Evolutionary conservation across 148 eudicot genomes (phyloP), one percentile per base, ranked within the genome.

Genomic region (Rhododendron ferrugineum): DNA sequence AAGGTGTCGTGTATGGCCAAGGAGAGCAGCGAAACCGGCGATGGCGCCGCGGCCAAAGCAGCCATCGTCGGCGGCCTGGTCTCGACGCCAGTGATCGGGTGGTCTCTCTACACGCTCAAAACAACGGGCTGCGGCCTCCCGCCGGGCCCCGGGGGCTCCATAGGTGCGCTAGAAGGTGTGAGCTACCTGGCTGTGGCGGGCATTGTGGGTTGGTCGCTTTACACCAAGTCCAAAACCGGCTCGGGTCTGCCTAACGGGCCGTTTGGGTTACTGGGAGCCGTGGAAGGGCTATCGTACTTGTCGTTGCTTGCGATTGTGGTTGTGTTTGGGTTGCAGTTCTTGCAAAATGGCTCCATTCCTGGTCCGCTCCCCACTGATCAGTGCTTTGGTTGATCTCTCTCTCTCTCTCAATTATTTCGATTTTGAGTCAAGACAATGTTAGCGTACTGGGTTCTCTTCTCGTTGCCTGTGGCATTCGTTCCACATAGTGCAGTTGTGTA

Each of bases 121-220:
- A 95, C 96, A 3, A 97, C 99, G 0, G 99, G 99, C n/a, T 97
- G 99, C 46, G 99, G 99, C 26, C 94, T 97, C 7, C 99, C 99
- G 8, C 99, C 99, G 0, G 98, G 99, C 2, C 98, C 98, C 0
- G 98, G 95, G 4, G 99, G 99, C 47, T 94, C 99, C 1, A 88
- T 97, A 10, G 99, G 99, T 9, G 98, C 98, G 7, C 90, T 97
- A 0, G 99, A 97, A 83, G 99, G 99, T 6, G 94, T 97, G 5
- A 95, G 99, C 90, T 97, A 95, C 90, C 85, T 97, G 56, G 93
- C 74, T 20, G 95, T 97, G 28, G 87, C 88, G 46, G 99, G 94
- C 1, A 94, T 97, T 79, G 92, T 95, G 44, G 98, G 88, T 6
- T 96, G 99, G 99, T 96, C 99, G 0, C 22, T 93, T 47, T 97